Conservation (phyloP, 768 basidiomycete species). For the Auriscalpium orientale region DNA sequence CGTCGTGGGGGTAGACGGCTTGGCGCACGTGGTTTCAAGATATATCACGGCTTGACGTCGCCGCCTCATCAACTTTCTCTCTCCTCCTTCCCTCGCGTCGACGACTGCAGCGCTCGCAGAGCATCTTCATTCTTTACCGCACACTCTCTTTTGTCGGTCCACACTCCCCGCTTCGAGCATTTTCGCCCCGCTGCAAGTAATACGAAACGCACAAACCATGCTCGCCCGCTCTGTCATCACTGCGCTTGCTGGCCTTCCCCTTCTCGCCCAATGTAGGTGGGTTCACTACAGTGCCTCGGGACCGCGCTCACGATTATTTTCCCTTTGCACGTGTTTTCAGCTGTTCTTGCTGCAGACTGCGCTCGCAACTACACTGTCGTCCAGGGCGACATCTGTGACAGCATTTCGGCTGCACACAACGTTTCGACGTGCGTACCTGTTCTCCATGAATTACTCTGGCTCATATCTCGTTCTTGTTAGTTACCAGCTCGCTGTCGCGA, state of each 20-base stretch:
- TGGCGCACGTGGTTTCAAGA: background rate
- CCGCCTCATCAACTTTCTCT: background rate
- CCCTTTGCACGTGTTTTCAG: background rate
- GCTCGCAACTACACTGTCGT: conserved; percentile 53
- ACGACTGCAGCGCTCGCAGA: background rate
- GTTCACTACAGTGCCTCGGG: background rate
- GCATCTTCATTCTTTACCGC: background rate
- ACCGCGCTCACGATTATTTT: background rate
- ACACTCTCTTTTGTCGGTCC: conserved; percentile 15
- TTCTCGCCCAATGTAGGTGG: conserved; percentile 37
- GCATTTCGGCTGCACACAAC: conserved; percentile 53
- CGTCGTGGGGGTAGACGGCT: background rate
- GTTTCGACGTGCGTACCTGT: conserved; percentile 47
- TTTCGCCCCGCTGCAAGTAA: no score
- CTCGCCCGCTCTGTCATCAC: conserved; percentile 30
- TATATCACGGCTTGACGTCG: background rate
- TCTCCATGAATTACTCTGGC: conserved; percentile 1
- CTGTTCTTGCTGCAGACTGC: conserved; percentile 35
- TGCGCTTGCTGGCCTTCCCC: conserved; percentile 37
- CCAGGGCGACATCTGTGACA: conserved; percentile 57
- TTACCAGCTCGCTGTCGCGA: conserved; percentile 67
- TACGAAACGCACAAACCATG: conserved; percentile 21
- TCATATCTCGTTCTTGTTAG: conserved; percentile 26
- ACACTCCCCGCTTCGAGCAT: conserved; percentile 7
- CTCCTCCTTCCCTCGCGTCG: background rate